phyloP scores from a whole-genome alignment of 2,329 filamentous ascomycete species.

The Zymoseptoria passerinii region DNA sequence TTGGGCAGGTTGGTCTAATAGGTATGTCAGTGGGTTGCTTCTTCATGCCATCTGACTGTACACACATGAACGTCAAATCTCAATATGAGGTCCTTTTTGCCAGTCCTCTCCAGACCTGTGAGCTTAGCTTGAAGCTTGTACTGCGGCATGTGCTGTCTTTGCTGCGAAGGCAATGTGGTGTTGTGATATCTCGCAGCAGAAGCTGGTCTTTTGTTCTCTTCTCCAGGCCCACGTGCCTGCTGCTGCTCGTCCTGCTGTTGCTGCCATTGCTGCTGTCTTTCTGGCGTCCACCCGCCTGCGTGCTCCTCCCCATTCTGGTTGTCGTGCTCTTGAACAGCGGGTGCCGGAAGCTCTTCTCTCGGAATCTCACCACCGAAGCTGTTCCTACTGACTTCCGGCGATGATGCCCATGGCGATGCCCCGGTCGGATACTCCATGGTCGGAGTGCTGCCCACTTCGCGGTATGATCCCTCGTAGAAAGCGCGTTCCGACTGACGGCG shows the following conservation, averaged over 20 bases:
- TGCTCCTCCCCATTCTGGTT: conserved; percentile 7
- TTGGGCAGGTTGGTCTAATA: conserved; percentile 94
- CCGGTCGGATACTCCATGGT: conserved; percentile 60
- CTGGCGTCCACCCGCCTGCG: conserved; percentile 21
- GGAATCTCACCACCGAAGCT: conserved; percentile 36
- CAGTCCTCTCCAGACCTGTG: conserved; percentile 82
- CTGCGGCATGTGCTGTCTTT: conserved; percentile 27
- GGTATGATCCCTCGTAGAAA: conserved; percentile 26
- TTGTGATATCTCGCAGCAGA: conserved; percentile 25
- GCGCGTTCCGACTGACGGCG: conserved; percentile 29
- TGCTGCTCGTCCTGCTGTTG: conserved; percentile 31
- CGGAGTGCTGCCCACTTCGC: conserved; percentile 21
- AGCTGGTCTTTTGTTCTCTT: conserved; percentile 24
- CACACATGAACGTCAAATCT: conserved; percentile 94
- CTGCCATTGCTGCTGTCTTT: conserved; percentile 28
- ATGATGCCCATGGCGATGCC: conserved; percentile 56
- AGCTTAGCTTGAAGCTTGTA: conserved; percentile 86
- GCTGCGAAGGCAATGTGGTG: conserved; percentile 29
- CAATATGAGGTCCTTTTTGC: conserved; percentile 90
- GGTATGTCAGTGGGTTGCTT: conserved; percentile 12
- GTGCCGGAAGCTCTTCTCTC: conserved; percentile 22
- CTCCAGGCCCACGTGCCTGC: conserved; percentile 13
- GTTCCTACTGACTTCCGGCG: conserved; percentile 45
- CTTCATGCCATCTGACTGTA: conserved; percentile 5
- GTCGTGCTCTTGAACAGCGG: conserved; percentile 17